Conservation (phyloP, 2,329 filamentous ascomycete genomes). For the Tolypocladium endophyticum region DNA sequence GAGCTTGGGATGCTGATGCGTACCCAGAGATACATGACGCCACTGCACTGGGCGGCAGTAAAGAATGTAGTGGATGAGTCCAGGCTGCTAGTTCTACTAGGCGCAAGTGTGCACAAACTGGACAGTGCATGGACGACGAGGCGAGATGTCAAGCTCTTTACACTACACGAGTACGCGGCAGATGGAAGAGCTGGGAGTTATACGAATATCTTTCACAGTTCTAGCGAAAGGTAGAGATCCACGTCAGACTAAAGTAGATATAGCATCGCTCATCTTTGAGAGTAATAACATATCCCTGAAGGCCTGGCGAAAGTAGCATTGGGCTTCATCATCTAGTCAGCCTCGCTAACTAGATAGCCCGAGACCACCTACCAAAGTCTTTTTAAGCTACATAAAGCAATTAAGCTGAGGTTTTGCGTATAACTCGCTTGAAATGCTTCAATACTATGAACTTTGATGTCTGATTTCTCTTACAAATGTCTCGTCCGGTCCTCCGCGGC, state of each 20-base stretch:
- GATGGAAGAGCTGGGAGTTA: neutral
- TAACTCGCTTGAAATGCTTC: no score
- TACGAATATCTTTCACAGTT: neutral
- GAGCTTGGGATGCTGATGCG: neutral
- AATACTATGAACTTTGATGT: no score
- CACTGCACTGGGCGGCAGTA: neutral
- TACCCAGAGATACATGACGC: neutral
- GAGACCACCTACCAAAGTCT: no score
- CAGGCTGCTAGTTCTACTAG: neutral
- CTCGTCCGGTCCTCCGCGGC: slow-evolving; percentile 41
- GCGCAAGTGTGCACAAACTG: neutral
- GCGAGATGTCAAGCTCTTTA: neutral
- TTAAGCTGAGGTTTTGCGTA: no score
- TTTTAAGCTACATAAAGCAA: no score
- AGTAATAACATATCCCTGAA: no score
- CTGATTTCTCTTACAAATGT: slow-evolving; percentile 12
- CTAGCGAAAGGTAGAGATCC: neutral
- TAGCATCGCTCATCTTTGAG: no score
- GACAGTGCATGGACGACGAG: neutral
- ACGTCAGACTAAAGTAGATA: neutral
- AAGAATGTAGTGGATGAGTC: neutral
- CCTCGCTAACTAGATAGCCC: no score
- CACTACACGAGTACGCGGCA: neutral
- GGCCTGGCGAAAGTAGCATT: no score
- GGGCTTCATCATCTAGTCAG: no score